A percentile compares a stretch with the other conserved stretches of the same genome.
These are phyloP conservation scores for Stagonosporopsis chrysanthemi DNA, from an alignment of 2,329 filamentous ascomycete genomes.

Conservation along the genomic window DNA sequence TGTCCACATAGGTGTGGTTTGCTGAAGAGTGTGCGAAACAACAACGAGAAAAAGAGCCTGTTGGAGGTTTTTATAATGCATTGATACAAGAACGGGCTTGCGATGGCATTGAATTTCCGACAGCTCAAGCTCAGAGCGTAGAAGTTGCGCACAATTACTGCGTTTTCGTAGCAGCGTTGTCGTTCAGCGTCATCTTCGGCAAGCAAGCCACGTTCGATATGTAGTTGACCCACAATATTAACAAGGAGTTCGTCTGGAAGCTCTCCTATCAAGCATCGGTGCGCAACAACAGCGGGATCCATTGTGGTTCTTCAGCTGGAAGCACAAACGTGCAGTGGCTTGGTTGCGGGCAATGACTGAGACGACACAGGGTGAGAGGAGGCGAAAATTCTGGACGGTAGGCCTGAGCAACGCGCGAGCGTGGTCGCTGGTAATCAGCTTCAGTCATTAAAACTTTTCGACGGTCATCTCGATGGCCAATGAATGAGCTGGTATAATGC, in stretches of 20 bases:
- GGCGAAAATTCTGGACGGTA: no score
- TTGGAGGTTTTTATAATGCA: constrained; percentile 19
- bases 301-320: background rate
- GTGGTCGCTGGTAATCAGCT: background rate
- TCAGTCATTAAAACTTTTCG: background rate
- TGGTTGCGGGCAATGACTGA: background rate
- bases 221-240: constrained; percentile 22
- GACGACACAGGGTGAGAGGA: background rate
- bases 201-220: constrained; percentile 21
- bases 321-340: background rate
- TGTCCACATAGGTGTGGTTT: background rate
- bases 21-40: background rate
- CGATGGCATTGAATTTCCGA: constrained; percentile 19
- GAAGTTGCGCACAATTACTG: constrained; percentile 7
- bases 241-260: constrained; percentile 33
- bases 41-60: background rate
- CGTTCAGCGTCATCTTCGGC: background rate
- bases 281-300: background rate
- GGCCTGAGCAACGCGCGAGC: no score
- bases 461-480: no score
- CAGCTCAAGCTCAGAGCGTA: constrained; percentile 25
- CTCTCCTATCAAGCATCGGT: constrained; percentile 5
- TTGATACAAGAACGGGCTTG: constrained; percentile 26
- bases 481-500: background rate
- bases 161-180: background rate